These are phyloP conservation scores for Rhizophora apiculata DNA, from an alignment of 345 rosid species.

Conservation along the genomic window DNA sequence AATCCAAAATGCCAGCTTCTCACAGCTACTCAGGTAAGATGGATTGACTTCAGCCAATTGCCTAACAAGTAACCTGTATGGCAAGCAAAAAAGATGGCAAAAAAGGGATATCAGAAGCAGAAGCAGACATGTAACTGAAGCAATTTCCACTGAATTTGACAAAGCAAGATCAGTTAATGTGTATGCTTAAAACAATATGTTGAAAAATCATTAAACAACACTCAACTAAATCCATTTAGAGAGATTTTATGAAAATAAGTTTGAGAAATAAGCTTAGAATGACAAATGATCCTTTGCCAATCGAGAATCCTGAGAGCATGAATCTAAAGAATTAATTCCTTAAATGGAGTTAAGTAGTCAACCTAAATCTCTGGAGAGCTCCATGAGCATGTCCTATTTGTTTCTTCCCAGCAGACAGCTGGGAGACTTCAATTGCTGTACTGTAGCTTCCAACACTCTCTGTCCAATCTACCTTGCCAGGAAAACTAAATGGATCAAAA, in stretches of 20 bases:
- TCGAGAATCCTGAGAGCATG: conserved; percentile 2
- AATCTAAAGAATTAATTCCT: neutral
- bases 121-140: neutral
- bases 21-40: conserved; percentile 55
- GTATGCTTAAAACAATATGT: neutral
- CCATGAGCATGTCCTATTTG: conserved; percentile 91
- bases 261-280: neutral
- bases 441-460: conserved; percentile 65
- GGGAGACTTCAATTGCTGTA: conserved; percentile 70
- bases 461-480: conserved; percentile 82
- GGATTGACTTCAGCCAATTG: conserved; percentile 83
- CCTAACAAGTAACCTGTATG: conserved; percentile 73
- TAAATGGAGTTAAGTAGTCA: conserved; percentile 7
- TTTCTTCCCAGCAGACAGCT: conserved; percentile 95
- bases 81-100: conserved; percentile 13
- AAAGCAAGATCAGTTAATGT: neutral
- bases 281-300: neutral
- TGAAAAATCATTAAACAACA: neutral
- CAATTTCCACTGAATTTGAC: neutral
- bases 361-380: conserved; percentile 88
- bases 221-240: conserved; percentile 1
- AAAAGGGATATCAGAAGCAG: neutral
- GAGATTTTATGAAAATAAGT: neutral
- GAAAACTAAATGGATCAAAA: conserved; percentile 76
- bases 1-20: conserved; percentile 97